phyloP scores from a whole-genome alignment of 1,284 basidiomycete genomes.

The Cryptococcus sp. region DNA sequence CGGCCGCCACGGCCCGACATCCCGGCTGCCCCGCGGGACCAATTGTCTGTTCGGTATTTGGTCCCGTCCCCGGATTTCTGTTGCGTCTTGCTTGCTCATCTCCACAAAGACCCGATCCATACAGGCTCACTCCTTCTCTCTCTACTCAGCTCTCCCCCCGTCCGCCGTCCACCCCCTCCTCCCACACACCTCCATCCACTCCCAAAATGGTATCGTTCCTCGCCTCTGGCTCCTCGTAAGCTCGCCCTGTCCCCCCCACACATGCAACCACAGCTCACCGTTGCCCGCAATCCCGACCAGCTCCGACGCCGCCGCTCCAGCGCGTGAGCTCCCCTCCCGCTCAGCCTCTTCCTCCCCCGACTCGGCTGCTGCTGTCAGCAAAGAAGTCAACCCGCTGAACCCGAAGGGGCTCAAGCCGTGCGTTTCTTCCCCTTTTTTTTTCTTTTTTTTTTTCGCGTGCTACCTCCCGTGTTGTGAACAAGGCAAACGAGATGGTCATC shows the following conservation, averaged over 20 bases:
- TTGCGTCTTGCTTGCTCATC: slow-evolving; percentile 15
- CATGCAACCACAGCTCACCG: not conserved
- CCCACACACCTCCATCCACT: not conserved
- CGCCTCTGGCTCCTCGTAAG: slow-evolving; percentile 19
- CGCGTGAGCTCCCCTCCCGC: not conserved
- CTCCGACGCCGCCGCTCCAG: not conserved
- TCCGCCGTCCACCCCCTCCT: not conserved
- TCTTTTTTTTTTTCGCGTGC: too few species aligned
- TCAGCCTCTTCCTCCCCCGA: not conserved
- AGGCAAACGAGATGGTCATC: not conserved
- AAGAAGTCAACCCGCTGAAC: slow-evolving; percentile 68
- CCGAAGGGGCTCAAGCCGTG: slow-evolving; percentile 89
- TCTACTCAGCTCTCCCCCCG: not conserved
- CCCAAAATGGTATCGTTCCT: slow-evolving; percentile 24
- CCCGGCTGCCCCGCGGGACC: too few species aligned
- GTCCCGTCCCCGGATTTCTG: too few species aligned
- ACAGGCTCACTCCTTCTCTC: not conserved
- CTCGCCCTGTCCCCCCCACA: not conserved
- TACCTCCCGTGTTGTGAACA: too few species aligned
- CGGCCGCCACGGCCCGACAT: too few species aligned
- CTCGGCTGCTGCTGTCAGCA: slow-evolving; percentile 3
- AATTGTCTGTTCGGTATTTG: too few species aligned
- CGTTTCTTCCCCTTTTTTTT: slow-evolving; percentile 47
- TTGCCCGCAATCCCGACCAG: not conserved
- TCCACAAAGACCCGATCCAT: not conserved